A percentile compares a stretch with the other conserved stretches of the same genome.
phyloP scores from a whole-genome alignment of 768 basidiomycete species.

The Serendipita vermifera region DNA sequence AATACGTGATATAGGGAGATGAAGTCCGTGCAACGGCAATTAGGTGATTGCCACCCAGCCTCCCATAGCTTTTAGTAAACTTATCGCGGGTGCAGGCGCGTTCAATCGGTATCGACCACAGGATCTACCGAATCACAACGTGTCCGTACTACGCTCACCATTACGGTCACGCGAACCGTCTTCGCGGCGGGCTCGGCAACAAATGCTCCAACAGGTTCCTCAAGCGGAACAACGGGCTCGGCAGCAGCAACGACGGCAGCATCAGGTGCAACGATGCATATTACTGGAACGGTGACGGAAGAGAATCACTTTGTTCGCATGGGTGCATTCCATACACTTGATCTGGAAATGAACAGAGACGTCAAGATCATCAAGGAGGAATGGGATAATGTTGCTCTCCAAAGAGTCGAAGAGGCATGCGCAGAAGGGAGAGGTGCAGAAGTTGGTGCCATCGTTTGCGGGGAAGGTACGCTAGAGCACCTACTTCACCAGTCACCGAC shows the following conservation, averaged over 20 bases:
- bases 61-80: neutral
- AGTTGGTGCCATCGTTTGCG: slow-evolving; percentile 88
- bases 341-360: slow-evolving; percentile 82
- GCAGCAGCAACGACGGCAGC: slow-evolving; percentile 18
- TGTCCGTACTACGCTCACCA: slow-evolving; percentile 69
- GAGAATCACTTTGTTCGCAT: slow-evolving; percentile 86
- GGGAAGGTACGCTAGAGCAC: slow-evolving; percentile 48
- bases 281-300: slow-evolving; percentile 70
- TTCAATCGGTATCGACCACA: slow-evolving; percentile 80
- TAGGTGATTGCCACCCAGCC: slow-evolving; percentile 34
- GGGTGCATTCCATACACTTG: slow-evolving; percentile 90
- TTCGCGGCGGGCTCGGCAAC: slow-evolving; percentile 61
- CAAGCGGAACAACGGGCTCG: slow-evolving; percentile 27
- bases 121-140: slow-evolving; percentile 90
- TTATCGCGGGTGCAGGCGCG: slow-evolving; percentile 38
- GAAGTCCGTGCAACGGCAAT: slow-evolving; percentile 74
- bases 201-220: slow-evolving; percentile 29
- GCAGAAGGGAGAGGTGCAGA: slow-evolving; percentile 92
- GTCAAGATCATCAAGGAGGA: slow-evolving; percentile 78
- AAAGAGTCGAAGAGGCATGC: slow-evolving; percentile 75
- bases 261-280: slow-evolving; percentile 46
- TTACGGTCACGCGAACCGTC: slow-evolving; percentile 64
- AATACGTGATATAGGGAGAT: slow-evolving; percentile 40
- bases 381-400: slow-evolving; percentile 84
- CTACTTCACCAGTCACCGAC: neutral